Evolutionary conservation across 257 asterid genomes (phyloP).

Genomic region (Eucommia ulmoides): DNA sequence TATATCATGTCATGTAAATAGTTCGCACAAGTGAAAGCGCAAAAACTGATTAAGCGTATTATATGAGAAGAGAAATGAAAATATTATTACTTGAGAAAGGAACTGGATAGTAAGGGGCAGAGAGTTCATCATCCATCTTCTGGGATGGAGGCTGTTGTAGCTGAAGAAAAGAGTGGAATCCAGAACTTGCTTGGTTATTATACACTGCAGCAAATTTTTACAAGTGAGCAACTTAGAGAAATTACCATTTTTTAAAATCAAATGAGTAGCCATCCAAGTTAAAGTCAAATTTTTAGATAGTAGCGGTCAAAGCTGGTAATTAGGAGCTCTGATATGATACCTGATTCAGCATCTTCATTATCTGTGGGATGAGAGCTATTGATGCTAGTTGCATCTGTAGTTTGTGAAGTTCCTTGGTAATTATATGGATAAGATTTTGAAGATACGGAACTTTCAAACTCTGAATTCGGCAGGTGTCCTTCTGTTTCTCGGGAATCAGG

Average conservation of each 20-base stretch:
- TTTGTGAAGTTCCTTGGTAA: slow-evolving; percentile 53
- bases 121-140: slow-evolving; percentile 19
- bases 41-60: not conserved
- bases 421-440: slow-evolving; percentile 43
- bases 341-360: slow-evolving; percentile 92
- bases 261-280: not conserved
- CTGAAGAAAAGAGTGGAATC: slow-evolving; percentile 26
- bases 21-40: slow-evolving; percentile 4
- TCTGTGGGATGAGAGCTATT: slow-evolving; percentile 64
- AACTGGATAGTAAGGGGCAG: slow-evolving; percentile 20
- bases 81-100: slow-evolving; percentile 23
- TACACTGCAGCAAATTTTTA: slow-evolving; percentile 39
- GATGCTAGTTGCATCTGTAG: slow-evolving; percentile 59
- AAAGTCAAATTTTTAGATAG: too few species aligned
- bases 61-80: slow-evolving; percentile 6
- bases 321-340: too few species aligned
- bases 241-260: too few species aligned
- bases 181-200: slow-evolving; percentile 50
- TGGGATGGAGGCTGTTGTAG: slow-evolving; percentile 16
- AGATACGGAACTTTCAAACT: slow-evolving; percentile 38
- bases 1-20: too few species aligned
- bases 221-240: not conserved
- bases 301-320: too few species aligned
- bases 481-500: slow-evolving; percentile 34
- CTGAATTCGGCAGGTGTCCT: slow-evolving; percentile 35